These are phyloP conservation scores for Nannochloropsis granulata DNA, from an alignment of 108 stramenopile genomes.

Conservation along the genomic window DNA sequence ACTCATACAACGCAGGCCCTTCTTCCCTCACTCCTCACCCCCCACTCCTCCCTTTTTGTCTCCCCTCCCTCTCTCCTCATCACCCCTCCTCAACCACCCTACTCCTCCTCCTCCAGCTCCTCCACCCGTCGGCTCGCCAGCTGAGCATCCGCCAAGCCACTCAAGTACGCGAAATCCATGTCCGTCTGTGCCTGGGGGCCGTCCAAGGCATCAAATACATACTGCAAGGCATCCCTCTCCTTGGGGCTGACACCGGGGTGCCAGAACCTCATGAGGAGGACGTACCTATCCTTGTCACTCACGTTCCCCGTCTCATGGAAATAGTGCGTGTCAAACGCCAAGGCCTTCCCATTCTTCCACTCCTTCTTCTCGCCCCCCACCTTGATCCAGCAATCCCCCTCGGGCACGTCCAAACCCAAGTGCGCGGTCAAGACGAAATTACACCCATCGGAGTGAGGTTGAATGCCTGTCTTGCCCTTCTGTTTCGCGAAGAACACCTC, in stretches of 20 bases:
- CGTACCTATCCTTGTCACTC: conserved; percentile 56
- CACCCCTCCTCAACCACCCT: neutral
- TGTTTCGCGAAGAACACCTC: conserved; percentile 74
- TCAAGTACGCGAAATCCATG: neutral
- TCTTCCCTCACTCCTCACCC: neutral
- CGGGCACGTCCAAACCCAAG: conserved; percentile 62
- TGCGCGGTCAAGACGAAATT: conserved; percentile 82
- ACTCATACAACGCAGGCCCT: neutral
- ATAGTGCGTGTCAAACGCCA: conserved; percentile 66
- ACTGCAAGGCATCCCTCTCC: conserved; percentile 66
- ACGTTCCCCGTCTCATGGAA: conserved; percentile 78
- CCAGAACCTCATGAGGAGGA: conserved; percentile 75
- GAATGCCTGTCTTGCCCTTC: conserved; percentile 22
- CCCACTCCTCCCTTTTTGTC: neutral
- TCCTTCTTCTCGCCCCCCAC: conserved; percentile 13
- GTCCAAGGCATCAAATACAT: conserved; percentile 36
- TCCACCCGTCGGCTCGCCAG: neutral
- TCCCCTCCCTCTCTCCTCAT: neutral
- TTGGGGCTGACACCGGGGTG: conserved; percentile 66
- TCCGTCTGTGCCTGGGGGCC: neutral
- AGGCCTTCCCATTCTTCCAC: conserved; percentile 62
- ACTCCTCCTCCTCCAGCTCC: neutral
- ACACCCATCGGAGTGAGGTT: conserved; percentile 55
- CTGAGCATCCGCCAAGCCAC: neutral
- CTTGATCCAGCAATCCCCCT: conserved; percentile 29